Evolutionary conservation across 192 early-diverging fungal species (phyloP).

Genomic region (Anaeromyces robustus): DNA sequence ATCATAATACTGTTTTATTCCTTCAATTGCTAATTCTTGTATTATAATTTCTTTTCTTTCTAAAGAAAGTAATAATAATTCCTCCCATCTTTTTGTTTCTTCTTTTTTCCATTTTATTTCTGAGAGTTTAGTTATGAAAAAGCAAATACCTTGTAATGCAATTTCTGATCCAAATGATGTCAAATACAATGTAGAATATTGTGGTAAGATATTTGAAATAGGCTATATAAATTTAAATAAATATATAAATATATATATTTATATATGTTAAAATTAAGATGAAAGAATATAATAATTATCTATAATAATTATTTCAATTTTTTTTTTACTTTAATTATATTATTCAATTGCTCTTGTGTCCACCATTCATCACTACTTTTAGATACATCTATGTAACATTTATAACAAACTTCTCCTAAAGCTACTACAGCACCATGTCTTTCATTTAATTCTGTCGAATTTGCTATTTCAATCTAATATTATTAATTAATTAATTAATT

Average conservation of each 20-base stretch:
- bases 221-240: constrained; percentile 13
- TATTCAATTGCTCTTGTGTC: constrained; percentile 6
- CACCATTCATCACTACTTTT: not conserved
- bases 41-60: not conserved
- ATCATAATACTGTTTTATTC: not conserved
- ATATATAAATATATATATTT: too few relatives aligned
- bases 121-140: constrained; percentile 27
- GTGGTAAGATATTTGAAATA: constrained; percentile 18
- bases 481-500: too few relatives aligned
- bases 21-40: not conserved
- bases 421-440: constrained; percentile 47
- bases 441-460: constrained; percentile 23
- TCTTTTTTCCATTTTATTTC: constrained; percentile 19
- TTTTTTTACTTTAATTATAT: constrained; percentile 8
- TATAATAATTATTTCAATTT: not conserved
- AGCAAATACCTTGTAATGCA: constrained; percentile 27
- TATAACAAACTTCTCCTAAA: constrained; percentile 35
- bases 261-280: too few relatives aligned
- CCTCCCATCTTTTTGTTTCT: not conserved
- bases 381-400: too few relatives aligned
- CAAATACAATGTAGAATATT: constrained; percentile 19
- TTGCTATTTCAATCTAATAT: constrained; percentile 23
- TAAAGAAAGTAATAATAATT: constrained; percentile 4
- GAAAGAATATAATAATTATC: constrained; percentile 16
- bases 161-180: constrained; percentile 45